Evolutionary conservation across 441 rosid genomes (phyloP).

Genomic region (Kokia cookei): DNA sequence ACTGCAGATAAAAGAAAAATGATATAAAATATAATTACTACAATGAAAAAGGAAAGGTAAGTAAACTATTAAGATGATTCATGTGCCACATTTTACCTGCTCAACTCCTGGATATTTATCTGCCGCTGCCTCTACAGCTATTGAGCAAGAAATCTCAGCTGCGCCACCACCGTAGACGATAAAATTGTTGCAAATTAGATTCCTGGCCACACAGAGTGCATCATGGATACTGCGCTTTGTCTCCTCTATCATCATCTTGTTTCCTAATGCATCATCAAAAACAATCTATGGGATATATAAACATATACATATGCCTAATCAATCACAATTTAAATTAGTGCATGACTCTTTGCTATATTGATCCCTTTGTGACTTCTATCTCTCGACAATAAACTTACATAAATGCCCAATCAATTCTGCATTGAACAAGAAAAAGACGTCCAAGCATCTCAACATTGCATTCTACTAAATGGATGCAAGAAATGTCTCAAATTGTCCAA

Average conservation of each 20-base stretch:
- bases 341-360: neutral
- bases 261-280: constrained; percentile 46
- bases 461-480: neutral
- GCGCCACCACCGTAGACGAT: constrained; percentile 98
- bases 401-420: neutral
- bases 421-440: neutral
- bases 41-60: neutral
- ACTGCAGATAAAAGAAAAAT: constrained; percentile 39
- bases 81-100: constrained; percentile 44
- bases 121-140: constrained; percentile 87
- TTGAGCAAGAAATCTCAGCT: constrained; percentile 88
- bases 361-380: neutral
- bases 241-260: constrained; percentile 98
- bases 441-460: neutral
- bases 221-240: constrained; percentile 97
- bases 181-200: constrained; percentile 87
- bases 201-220: constrained; percentile 92
- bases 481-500: neutral
- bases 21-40: neutral
- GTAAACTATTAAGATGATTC: neutral
- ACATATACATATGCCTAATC: neutral
- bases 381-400: neutral
- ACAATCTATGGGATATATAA: neutral
- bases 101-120: constrained; percentile 89
- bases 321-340: neutral